Percentiles rank a stretch among this genome's conserved stretches.
phyloP scores from a whole-genome alignment of 2,329 filamentous ascomycete genomes.

The Exophiala bonariae region DNA sequence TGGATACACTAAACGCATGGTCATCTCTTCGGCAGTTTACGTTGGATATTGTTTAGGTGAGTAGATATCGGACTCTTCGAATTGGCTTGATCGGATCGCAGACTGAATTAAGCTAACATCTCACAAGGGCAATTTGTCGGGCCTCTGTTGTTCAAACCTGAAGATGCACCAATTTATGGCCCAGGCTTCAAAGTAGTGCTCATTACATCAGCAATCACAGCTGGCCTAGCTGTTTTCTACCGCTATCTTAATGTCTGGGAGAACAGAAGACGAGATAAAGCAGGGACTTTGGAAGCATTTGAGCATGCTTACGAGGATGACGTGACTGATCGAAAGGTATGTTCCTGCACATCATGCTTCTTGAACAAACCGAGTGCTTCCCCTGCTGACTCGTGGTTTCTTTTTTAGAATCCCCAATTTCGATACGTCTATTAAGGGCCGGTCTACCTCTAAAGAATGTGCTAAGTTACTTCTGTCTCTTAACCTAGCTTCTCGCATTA shows the following conservation, averaged over 20 bases:
- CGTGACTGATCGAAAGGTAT: constrained; percentile 44
- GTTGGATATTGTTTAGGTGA: constrained; percentile 34
- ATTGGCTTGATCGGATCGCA: too few relatives aligned
- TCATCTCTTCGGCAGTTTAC: constrained; percentile 24
- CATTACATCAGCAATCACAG: constrained; percentile 9
- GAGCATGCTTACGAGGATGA: constrained; percentile 57
- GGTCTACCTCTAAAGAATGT: too few relatives aligned
- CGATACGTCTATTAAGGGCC: constrained; percentile 1
- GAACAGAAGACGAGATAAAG: constrained; percentile 16
- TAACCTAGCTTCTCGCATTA: too few relatives aligned
- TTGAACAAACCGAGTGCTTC: background rate
- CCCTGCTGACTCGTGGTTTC: background rate
- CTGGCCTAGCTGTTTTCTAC: constrained; percentile 31
- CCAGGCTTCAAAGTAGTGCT: constrained; percentile 35
- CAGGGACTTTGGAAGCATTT: constrained; percentile 43
- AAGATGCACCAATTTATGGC: constrained; percentile 32
- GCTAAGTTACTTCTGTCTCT: too few relatives aligned
- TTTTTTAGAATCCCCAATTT: constrained; percentile 4
- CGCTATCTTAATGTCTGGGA: constrained; percentile 26
- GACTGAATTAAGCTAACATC: too few relatives aligned
- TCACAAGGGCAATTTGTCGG: constrained; percentile 17
- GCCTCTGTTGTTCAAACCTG: constrained; percentile 34
- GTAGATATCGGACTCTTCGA: constrained; percentile 35
- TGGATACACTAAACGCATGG: constrained; percentile 27
- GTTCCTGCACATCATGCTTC: background rate